phyloP scores from a whole-genome alignment of 192 early-diverging fungal genomes.

The Lunasporangiospora selenospora region DNA sequence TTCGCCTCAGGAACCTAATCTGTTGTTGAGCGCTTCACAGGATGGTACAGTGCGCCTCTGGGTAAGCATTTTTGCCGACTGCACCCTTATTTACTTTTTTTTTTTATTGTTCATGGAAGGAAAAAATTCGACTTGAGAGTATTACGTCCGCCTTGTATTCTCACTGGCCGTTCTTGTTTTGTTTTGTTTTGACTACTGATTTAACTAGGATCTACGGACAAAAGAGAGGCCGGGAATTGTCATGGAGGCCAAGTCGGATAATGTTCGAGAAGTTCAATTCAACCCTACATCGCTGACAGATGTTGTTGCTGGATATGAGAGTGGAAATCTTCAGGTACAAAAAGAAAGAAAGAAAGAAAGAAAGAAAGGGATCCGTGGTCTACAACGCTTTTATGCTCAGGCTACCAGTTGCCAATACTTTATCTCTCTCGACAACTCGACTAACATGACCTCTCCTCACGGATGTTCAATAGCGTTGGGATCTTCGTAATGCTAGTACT shows the following conservation, averaged over 20 bases:
- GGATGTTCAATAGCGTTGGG: slow-evolving; percentile 73
- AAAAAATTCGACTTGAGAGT: too few relatives aligned
- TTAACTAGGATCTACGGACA: slow-evolving; percentile 71
- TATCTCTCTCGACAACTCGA: slow-evolving; percentile 55
- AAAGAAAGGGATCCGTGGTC: not conserved
- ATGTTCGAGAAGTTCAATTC: slow-evolving; percentile 84
- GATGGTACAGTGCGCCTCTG: slow-evolving; percentile 79
- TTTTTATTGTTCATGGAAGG: too few relatives aligned
- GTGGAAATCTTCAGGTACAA: slow-evolving; percentile 73
- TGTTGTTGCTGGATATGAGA: slow-evolving; percentile 85
- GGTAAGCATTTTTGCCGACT: slow-evolving; percentile 56
- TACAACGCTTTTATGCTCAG: not conserved
- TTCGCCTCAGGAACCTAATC: slow-evolving; percentile 68
- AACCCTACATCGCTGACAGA: slow-evolving; percentile 63
- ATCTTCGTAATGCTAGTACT: slow-evolving; percentile 67
- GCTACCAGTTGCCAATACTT: not conserved
- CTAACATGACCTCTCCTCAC: too few relatives aligned
- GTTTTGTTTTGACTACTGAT: too few relatives aligned
- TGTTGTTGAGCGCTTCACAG: slow-evolving; percentile 79
- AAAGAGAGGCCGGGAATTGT: slow-evolving; percentile 52
- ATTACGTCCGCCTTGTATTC: too few relatives aligned
- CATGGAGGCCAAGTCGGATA: slow-evolving; percentile 79
- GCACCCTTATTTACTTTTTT: too few relatives aligned
- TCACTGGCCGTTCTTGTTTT: too few relatives aligned
- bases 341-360: not conserved